Base-by-base conservation (phyloP, 352 stramenopile genomes). In the Globisporangium okanoganense region DNA sequence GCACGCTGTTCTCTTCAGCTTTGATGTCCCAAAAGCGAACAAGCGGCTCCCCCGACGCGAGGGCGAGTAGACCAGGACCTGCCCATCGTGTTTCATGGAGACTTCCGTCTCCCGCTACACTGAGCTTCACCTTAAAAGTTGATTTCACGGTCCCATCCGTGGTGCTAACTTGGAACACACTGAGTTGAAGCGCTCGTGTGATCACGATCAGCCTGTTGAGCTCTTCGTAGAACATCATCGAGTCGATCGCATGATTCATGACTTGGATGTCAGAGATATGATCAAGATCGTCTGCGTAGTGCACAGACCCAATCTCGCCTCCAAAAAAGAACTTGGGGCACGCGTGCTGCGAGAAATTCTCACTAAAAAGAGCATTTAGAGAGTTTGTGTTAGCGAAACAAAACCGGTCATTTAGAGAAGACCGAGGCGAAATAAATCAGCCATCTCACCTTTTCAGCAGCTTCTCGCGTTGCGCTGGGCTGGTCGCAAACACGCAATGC, bases 21-120 rank as follows among this genome's bases (percentile, higher is more conserved):
- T 86, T 72, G 20, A 98, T 73, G 62, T 98, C 90, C 90, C 92
- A 97, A 49, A 98, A 96, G 12, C 94, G 88, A 45, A 98, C 82
- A 0, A 98, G 55, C 9, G 80, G 71, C 56, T 98, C 92, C 5
- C 83, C 87, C 9, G 90, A 97, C 0, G 89, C 88, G 31, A 95
- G 96, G 3, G 86, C 89, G 31, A 98, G 70, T n/a, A 98, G 63
- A 2, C 82, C 93, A 0, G 89, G 87, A 3, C 90, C 86, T 4
- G 90, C 89, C 94, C 93, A 98, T 27, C 82, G 82, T 8, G 90
- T 85, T 65, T 97, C 73, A 35, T 79, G 84, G 38, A 98, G 75
- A 14, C 74, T 83, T 18, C 79, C 74, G 54, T 96, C 88, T n/a
- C 79, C 85, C 0, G 85, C 85, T 25, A 97, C 76, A 49, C 85